Conservation (phyloP, 2,329 filamentous ascomycete species). For the Cladosporium sp. region DNA sequence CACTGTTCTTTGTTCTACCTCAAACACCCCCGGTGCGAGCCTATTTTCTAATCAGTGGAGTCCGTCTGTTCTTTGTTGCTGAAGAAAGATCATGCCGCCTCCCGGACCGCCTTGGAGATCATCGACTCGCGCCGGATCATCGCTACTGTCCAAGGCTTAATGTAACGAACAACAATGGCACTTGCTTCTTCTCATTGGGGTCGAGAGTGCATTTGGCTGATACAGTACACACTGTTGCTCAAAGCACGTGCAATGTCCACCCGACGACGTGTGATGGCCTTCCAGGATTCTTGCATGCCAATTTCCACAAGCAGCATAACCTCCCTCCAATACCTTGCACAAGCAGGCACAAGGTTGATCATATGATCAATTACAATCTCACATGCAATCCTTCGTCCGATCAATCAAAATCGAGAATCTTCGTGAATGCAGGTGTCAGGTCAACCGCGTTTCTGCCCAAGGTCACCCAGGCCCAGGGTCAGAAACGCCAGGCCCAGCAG, state of each 20-base stretch:
- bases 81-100: neutral
- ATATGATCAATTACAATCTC: neutral
- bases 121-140: neutral
- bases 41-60: neutral
- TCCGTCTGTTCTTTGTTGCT: neutral
- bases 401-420: neutral
- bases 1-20: constrained; percentile 2
- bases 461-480: neutral
- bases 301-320: neutral
- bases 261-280: neutral
- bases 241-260: neutral
- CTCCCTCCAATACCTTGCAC: neutral
- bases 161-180: no score
- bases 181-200: neutral
- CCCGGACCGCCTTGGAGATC: neutral
- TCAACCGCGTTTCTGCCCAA: neutral
- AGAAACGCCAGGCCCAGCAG: neutral
- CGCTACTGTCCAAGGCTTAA: no score
- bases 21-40: neutral
- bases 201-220: neutral
- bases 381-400: neutral
- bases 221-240: neutral
- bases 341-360: neutral
- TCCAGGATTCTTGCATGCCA: neutral
- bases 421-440: constrained; percentile 1